Evolutionary conservation across 176 grass and related monocot species (phyloP).

Genomic region (Olyra latifolia): DNA sequence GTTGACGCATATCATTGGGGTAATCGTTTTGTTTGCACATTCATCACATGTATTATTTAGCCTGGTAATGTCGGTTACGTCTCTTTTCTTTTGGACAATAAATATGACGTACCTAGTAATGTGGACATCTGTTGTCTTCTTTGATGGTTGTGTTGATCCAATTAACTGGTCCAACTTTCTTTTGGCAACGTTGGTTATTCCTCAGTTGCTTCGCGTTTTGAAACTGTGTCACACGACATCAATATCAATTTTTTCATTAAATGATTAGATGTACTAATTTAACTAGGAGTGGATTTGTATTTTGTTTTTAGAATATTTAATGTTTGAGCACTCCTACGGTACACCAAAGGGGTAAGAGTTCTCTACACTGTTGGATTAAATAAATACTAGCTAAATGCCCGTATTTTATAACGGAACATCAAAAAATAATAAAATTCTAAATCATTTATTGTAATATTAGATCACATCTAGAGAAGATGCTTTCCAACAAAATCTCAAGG

Average conservation of each 20-base stretch:
- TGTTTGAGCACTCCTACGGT: too few relatives aligned
- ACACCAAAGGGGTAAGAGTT: too few relatives aligned
- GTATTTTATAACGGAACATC: too few relatives aligned
- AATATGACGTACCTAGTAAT: not conserved
- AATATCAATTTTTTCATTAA: not conserved
- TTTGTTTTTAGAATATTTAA: not conserved
- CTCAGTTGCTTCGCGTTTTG: not conserved
- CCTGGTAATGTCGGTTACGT: not conserved
- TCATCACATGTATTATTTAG: constrained; percentile 23
- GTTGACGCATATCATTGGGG: constrained; percentile 12
- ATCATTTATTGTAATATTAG: too few relatives aligned
- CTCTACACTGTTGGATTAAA: too few relatives aligned
- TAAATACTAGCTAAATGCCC: too few relatives aligned
- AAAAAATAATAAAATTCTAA: too few relatives aligned
- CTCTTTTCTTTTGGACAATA: constrained; percentile 1
- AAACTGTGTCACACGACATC: not conserved
- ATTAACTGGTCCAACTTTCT: not conserved
- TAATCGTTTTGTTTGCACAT: constrained; percentile 7
- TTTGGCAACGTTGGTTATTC: not conserved
- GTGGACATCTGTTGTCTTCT: constrained; percentile 13
- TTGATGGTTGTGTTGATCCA: not conserved
- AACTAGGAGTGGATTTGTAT: not conserved
- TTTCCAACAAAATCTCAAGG: too few relatives aligned
- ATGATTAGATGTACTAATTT: not conserved
- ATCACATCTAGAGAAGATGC: too few relatives aligned